Evolutionary conservation across 352 stramenopile species (phyloP).

Genomic region (Globisporangium okanoganense): DNA sequence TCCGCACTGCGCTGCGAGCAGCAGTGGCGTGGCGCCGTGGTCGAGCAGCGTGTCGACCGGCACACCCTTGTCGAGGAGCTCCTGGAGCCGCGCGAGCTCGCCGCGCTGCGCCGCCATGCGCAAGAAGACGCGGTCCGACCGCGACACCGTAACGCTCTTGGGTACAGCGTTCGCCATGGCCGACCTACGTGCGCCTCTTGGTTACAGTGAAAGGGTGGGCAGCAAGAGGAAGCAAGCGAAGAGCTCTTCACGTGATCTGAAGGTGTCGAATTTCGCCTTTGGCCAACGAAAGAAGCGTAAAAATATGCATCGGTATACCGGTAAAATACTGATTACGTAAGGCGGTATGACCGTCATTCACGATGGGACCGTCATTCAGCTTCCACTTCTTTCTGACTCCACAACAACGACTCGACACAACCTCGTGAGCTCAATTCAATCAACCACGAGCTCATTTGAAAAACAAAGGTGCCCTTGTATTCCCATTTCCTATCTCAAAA

Average conservation of each 20-base stretch:
- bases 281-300: background rate
- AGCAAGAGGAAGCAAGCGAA: background rate
- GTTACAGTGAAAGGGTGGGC: background rate
- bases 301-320: too few species aligned
- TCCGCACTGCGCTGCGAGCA: slow-evolving; percentile 6
- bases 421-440: too few species aligned
- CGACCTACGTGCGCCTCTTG: background rate
- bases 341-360: too few species aligned
- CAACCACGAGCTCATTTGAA: too few species aligned
- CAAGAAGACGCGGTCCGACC: slow-evolving; percentile 4
- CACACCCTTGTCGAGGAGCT: slow-evolving; percentile 6
- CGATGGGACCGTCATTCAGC: too few species aligned
- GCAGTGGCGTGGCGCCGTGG: slow-evolving; percentile 3
- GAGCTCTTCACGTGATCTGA: background rate
- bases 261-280: background rate
- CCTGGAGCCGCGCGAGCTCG: slow-evolving; percentile 1
- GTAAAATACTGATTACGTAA: too few species aligned
- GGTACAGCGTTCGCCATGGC: background rate
- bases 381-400: too few species aligned
- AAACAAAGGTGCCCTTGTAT: too few species aligned
- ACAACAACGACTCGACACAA: too few species aligned
- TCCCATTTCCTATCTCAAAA: background rate
- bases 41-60: slow-evolving; percentile 7
- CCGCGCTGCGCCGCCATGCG: slow-evolving; percentile 5
- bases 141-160: background rate